Conservation (phyloP, 1,284 basidiomycete species). For the Phellinidium pouzarii region DNA sequence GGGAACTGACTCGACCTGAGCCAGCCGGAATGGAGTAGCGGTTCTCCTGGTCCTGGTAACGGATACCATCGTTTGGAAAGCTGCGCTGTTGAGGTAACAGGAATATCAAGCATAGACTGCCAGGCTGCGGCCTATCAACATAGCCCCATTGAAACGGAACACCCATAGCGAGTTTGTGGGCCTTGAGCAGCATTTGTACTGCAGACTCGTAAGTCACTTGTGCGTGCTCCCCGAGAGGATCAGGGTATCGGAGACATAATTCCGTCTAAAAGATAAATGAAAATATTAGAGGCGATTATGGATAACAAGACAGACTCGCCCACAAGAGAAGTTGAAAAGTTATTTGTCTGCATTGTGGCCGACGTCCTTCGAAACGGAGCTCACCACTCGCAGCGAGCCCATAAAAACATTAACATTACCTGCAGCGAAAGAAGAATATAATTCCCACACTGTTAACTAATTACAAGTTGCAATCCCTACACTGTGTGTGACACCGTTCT, state of each 20-base stretch:
- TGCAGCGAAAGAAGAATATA: background rate
- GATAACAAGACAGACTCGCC: background rate
- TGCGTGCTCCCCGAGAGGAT: constrained; percentile 48
- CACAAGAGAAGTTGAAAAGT: background rate
- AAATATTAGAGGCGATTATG: background rate
- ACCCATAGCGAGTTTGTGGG: constrained; percentile 43
- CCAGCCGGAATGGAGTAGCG: constrained; percentile 46
- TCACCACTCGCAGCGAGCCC: too few relatives aligned
- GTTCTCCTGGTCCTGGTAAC: constrained; percentile 63
- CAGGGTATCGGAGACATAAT: constrained; percentile 57
- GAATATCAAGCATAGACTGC: constrained; percentile 55
- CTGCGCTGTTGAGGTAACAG: constrained; percentile 41
- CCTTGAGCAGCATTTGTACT: constrained; percentile 51
- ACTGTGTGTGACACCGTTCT: too few relatives aligned
- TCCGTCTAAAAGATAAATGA: constrained; percentile 1
- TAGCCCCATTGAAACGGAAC: constrained; percentile 63
- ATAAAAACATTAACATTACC: too few relatives aligned
- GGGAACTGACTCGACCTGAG: constrained; percentile 40
- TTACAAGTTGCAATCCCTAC: background rate
- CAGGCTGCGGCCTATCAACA: constrained; percentile 68
- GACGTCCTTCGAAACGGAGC: too few relatives aligned
- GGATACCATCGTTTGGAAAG: constrained; percentile 65
- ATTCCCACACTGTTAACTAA: background rate
- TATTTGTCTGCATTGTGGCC: constrained; percentile 6
- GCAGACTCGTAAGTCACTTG: constrained; percentile 53